Evolutionary conservation across 768 basidiomycete species (phyloP).

Genomic region (Sarcomyxa edulis): DNA sequence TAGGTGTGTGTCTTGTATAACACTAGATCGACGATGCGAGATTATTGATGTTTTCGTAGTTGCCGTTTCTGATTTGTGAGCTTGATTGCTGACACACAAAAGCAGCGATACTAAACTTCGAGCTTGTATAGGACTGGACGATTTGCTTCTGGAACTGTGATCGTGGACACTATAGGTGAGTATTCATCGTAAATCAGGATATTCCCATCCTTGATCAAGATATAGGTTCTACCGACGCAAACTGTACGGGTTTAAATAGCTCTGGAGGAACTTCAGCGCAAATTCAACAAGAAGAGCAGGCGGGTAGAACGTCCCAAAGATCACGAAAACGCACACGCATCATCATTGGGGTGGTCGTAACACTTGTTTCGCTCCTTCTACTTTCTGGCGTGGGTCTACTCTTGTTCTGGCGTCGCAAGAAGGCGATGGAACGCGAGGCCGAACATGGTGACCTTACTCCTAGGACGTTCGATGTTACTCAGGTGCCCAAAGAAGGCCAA

Average conservation of each 20-base stretch:
- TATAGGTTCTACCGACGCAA: conserved; percentile 21
- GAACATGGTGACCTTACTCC: conserved; percentile 10
- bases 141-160: conserved; percentile 18
- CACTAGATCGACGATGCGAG: neutral
- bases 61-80: conserved; percentile 38
- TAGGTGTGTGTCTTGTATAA: conserved; percentile 27
- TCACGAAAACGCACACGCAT: conserved; percentile 15
- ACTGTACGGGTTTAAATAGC: conserved; percentile 23
- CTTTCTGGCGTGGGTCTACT: conserved; percentile 14
- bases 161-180: conserved; percentile 13
- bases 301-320: conserved; percentile 1
- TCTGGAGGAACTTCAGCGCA: conserved; percentile 16
- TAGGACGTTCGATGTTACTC: conserved; percentile 9
- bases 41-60: conserved; percentile 19
- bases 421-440: conserved; percentile 1
- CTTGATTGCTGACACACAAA: conserved; percentile 7
- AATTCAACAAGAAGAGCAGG: conserved; percentile 11
- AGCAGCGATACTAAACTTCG: neutral
- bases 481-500: conserved; percentile 10
- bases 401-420: conserved; percentile 10
- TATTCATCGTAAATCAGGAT: neutral
- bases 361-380: conserved; percentile 23
- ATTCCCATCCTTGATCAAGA: neutral
- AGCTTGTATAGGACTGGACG: conserved; percentile 26
- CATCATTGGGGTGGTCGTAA: conserved; percentile 25